phyloP scores from a whole-genome alignment of 2,329 filamentous ascomycete species.

The Trichoderma aggressivum region DNA sequence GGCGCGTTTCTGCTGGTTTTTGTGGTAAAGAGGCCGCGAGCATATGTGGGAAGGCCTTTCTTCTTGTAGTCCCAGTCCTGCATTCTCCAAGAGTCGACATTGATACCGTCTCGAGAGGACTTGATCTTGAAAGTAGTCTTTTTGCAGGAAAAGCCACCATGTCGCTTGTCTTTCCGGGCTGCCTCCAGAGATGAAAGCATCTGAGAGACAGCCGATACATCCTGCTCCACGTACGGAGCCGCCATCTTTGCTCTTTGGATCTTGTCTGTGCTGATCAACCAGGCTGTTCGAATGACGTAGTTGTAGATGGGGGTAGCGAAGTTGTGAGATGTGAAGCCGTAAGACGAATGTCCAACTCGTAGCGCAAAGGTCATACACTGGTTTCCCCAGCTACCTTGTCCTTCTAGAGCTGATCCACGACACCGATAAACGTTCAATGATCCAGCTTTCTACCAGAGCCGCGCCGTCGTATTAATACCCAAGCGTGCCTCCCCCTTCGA shows the following conservation, averaged over 20 bases:
- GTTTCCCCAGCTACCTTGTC: neutral
- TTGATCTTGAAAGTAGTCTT: conserved; percentile 73
- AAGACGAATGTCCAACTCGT: neutral
- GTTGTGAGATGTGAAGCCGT: neutral
- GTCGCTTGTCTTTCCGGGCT: conserved; percentile 52
- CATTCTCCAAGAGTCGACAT: conserved; percentile 88
- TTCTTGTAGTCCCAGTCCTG: conserved; percentile 97
- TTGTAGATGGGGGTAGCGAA: neutral
- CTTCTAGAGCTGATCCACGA: neutral
- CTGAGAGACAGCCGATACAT: conserved; percentile 61
- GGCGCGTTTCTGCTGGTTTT: conserved; percentile 58
- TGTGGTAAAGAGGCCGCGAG: conserved; percentile 90
- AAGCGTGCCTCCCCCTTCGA: neutral
- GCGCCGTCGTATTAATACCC: neutral
- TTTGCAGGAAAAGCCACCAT: conserved; percentile 67
- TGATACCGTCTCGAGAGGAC: conserved; percentile 58
- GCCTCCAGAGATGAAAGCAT: conserved; percentile 64
- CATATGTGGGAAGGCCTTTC: conserved; percentile 80
- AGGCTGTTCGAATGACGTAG: neutral
- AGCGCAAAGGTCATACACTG: neutral
- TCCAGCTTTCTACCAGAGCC: neutral
- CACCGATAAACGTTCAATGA: neutral
- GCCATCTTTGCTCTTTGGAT: conserved; percentile 26
- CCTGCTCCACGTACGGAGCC: conserved; percentile 64
- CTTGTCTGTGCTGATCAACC: neutral